Conservation (phyloP, 306 rosid genomes). For the Rosa multiflora region DNA sequence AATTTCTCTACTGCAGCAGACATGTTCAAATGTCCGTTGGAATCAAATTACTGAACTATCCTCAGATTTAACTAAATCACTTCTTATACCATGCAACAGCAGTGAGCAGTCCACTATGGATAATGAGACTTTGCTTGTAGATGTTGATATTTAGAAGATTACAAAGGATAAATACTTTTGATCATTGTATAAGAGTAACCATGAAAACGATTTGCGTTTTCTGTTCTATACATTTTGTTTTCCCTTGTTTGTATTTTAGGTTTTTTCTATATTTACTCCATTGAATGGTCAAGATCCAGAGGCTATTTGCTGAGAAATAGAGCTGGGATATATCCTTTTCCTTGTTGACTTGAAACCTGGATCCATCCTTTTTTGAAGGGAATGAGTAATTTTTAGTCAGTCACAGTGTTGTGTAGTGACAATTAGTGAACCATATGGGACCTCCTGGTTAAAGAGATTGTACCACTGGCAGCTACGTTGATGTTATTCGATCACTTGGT, state of each 20-base stretch:
- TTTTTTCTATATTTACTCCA: neutral
- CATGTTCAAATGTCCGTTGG: constrained; percentile 66
- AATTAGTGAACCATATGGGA: constrained; percentile 8
- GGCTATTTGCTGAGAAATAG: neutral
- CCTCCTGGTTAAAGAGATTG: constrained; percentile 6
- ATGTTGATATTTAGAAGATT: neutral
- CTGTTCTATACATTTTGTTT: neutral
- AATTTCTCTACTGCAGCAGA: constrained; percentile 44
- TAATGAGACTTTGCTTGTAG: neutral
- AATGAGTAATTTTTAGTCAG: constrained; percentile 3
- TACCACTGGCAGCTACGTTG: neutral
- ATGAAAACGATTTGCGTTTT: neutral
- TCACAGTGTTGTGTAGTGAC: neutral
- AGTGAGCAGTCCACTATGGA: neutral
- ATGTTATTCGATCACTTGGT: constrained; percentile 6
- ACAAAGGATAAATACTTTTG: neutral
- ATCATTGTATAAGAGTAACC: neutral
- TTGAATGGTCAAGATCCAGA: neutral
- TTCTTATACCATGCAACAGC: constrained; percentile 10
- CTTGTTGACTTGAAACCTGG: constrained; percentile 13
- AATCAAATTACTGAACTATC: constrained; percentile 44
- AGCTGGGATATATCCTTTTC: neutral
- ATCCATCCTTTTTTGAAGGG: neutral
- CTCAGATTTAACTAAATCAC: constrained; percentile 14
- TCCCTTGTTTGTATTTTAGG: neutral